phyloP scores from a whole-genome alignment of 139 green algal genomes.

The Pleodorina starrii region DNA sequence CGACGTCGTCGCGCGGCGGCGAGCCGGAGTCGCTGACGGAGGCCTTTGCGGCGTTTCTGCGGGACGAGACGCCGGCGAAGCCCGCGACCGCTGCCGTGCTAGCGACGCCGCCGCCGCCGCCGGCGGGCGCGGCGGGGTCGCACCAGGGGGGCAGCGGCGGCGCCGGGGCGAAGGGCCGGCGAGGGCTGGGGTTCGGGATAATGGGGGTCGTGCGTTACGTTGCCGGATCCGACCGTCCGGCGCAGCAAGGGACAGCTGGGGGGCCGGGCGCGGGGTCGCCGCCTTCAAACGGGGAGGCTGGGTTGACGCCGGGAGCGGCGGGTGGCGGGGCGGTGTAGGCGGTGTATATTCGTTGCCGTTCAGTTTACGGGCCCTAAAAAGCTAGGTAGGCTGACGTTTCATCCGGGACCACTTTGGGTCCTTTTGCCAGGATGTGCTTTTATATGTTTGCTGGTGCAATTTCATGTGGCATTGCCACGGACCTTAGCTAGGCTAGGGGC shows the following conservation, averaged over 20 bases:
- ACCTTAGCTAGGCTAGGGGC: too few species aligned
- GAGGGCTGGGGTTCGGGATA: neutral
- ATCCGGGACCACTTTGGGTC: too few species aligned
- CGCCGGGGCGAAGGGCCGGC: neutral
- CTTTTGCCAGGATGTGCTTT: too few species aligned
- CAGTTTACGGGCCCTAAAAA: too few species aligned
- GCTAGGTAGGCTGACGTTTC: too few species aligned
- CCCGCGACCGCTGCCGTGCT: conserved; percentile 24
- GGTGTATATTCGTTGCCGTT: too few species aligned
- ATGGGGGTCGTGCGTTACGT: conserved; percentile 28
- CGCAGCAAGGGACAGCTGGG: neutral
- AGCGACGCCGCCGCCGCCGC: conserved; percentile 11
- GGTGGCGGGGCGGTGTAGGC: too few species aligned
- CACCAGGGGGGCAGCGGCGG: neutral
- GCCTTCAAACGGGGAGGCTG: too few species aligned
- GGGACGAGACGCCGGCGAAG: conserved; percentile 25
- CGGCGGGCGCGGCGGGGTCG: neutral
- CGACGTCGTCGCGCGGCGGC: neutral
- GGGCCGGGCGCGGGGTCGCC: neutral
- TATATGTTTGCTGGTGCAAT: too few species aligned
- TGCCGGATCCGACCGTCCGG: neutral
- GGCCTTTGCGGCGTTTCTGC: conserved; percentile 26
- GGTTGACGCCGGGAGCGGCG: too few species aligned
- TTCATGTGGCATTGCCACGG: too few species aligned
- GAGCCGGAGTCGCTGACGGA: conserved; percentile 15